Base-by-base conservation (phyloP, 1,284 basidiomycete genomes). In the Golubevia sp. region DNA sequence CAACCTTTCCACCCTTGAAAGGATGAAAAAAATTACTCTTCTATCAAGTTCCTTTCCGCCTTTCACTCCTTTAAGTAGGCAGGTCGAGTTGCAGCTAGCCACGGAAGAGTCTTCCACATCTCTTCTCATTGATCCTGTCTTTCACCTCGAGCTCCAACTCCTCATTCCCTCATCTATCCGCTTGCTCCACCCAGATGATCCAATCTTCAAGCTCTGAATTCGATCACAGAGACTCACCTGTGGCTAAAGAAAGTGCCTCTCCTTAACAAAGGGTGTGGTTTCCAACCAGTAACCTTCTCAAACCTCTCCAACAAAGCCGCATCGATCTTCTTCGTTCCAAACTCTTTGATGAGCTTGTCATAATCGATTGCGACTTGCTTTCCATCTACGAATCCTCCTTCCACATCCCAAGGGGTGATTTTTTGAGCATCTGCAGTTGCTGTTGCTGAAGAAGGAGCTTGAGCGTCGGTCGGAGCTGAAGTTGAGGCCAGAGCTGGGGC, bases 181-280 rank as follows among this genome's bases (percentile, higher is more conserved):
- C n/a, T n/a, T n/a, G n/a, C n/a, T n/a, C n/a, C n/a, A n/a, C n/a
- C n/a, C n/a, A n/a, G n/a, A n/a, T n/a, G n/a, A n/a, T n/a, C n/a
- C n/a, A n/a, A n/a, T n/a, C n/a, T n/a, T n/a, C n/a, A n/a, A n/a
- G n/a, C n/a, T n/a, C n/a, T n/a, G n/a, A n/a, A n/a, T n/a, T n/a
- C n/a, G n/a, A n/a, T n/a, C n/a, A n/a, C n/a, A 5, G 6, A 8
- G 30, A 84, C 89, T 71, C 71, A 93, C 93, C 95, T 90, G 86
- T 99, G 97, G 27, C 94, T 97, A 86, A 98, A 99, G 87, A 99
- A 99, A 88, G 92, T 93, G 20, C 94, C 95, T 64, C 97, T 87
- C 52, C 95, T 88, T 58, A 99, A 86, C 54, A 99, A 88, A 6
- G 93, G 87, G 85, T 99, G 96, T n/a, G 97, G 93, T 70, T 88